phyloP scores from a whole-genome alignment of 345 rosid genomes.

The Gynandropsis gynandra region DNA sequence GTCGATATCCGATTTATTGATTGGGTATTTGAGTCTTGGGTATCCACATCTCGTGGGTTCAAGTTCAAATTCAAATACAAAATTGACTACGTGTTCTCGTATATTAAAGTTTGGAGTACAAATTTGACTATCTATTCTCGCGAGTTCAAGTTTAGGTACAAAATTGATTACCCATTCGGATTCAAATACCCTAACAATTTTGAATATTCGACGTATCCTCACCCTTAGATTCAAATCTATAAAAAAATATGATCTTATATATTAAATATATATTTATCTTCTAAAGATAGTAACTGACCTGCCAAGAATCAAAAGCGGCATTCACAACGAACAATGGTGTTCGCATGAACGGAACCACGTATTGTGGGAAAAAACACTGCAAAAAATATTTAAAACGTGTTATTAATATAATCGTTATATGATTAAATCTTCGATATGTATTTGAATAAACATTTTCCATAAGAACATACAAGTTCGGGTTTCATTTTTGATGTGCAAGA shows the following conservation, averaged over 20 bases:
- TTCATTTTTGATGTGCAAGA: slow-evolving; percentile 67
- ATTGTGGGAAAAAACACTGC: slow-evolving; percentile 97
- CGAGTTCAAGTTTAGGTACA: too few relatives aligned
- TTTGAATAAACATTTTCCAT: not conserved
- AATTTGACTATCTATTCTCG: too few relatives aligned
- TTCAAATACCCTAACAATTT: too few relatives aligned
- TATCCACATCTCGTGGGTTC: too few relatives aligned
- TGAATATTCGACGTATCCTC: too few relatives aligned
- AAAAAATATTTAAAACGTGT: not conserved
- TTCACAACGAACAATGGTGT: slow-evolving; percentile 81
- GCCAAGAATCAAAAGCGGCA: slow-evolving; percentile 90
- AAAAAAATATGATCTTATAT: not conserved
- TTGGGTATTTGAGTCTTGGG: too few relatives aligned
- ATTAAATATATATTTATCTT: not conserved
- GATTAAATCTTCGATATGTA: not conserved
- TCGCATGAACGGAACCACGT: slow-evolving; percentile 43
- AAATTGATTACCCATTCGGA: too few relatives aligned
- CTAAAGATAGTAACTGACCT: slow-evolving; percentile 39
- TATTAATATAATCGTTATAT: not conserved
- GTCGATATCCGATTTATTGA: too few relatives aligned
- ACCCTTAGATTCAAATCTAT: too few relatives aligned
- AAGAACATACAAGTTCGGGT: slow-evolving; percentile 51
- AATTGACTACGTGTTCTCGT: too few relatives aligned
- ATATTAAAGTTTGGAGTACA: too few relatives aligned
- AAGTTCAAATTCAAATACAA: too few relatives aligned